Conservation (phyloP, 306 rosid species). For the Dryas octopetala region DNA sequence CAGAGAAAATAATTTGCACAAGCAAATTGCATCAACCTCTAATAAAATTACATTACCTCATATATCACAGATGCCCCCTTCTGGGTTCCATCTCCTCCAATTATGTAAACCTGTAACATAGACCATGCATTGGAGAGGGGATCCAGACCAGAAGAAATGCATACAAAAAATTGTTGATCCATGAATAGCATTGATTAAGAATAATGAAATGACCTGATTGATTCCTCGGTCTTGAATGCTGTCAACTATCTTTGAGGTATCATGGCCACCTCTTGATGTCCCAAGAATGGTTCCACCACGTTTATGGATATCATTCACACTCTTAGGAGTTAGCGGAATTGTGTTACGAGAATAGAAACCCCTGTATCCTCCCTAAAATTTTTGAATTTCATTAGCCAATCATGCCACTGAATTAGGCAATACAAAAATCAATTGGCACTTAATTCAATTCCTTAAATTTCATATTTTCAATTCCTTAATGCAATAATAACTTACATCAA, state of each 20-base stretch:
- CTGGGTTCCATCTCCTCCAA: constrained; percentile 99
- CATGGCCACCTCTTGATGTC: constrained; percentile 93
- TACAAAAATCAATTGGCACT: background rate
- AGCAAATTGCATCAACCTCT: constrained; percentile 8
- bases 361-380: constrained; percentile 83
- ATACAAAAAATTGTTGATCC: background rate
- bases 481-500: constrained; percentile 48
- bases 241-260: constrained; percentile 82
- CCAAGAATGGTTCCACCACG: constrained; percentile 94
- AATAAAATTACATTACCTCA: constrained; percentile 54
- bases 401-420: background rate
- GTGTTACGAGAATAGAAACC: constrained; percentile 89
- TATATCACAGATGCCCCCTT: constrained; percentile 86
- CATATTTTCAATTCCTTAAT: background rate
- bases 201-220: constrained; percentile 62
- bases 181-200: background rate
- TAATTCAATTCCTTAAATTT: background rate
- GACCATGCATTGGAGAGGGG: background rate
- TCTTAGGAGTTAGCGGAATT: constrained; percentile 60
- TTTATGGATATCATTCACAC: constrained; percentile 86
- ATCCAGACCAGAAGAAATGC: constrained; percentile 1
- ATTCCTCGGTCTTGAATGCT: constrained; percentile 91
- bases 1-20: constrained; percentile 6
- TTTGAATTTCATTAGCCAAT: constrained; percentile 4
- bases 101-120: constrained; percentile 78